Conservation (phyloP, 805 yeast genomes). For the Myxozyma kluyveri region DNA sequence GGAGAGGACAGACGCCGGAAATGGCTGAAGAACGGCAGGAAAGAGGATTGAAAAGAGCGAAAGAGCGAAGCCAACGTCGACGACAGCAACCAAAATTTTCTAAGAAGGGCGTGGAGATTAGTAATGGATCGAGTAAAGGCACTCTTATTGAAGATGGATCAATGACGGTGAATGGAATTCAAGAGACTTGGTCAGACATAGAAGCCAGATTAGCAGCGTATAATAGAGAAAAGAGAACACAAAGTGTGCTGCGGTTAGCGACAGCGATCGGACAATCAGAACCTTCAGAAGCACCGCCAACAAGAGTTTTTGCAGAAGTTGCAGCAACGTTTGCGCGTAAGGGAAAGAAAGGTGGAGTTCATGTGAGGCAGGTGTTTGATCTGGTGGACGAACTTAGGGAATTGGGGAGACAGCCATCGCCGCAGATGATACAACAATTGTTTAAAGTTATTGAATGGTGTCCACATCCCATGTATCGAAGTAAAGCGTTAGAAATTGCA, state of each 20-base stretch:
- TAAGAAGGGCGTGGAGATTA: too few relatives aligned
- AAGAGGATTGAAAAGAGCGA: too few relatives aligned
- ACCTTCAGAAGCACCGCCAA: constrained; percentile 1
- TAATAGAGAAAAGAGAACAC: not conserved
- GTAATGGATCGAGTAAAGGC: too few relatives aligned
- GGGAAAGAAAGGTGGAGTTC: constrained; percentile 1
- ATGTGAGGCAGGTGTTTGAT: not conserved
- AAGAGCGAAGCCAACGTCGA: too few relatives aligned
- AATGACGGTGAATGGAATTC: too few relatives aligned
- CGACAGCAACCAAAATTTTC: too few relatives aligned
- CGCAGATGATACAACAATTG: constrained; percentile 2
- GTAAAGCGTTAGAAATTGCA: not conserved
- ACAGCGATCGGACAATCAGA: constrained; percentile 7
- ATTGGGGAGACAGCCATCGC: not conserved
- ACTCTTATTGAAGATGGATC: too few relatives aligned
- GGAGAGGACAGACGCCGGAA: too few relatives aligned
- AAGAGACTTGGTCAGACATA: constrained; percentile 7
- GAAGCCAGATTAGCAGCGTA: constrained; percentile 1
- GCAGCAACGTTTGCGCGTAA: not conserved
- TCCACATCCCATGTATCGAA: constrained; percentile 6
- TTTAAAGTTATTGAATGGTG: constrained; percentile 4
- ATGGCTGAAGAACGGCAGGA: too few relatives aligned
- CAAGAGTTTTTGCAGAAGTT: constrained; percentile 6
- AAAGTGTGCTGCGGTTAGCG: constrained; percentile 2
- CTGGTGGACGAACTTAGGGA: constrained; percentile 5